Evolutionary conservation across 345 rosid genomes (phyloP), one percentile per base, ranked within the genome.

Genomic region (Pseudoturritis turrita): DNA sequence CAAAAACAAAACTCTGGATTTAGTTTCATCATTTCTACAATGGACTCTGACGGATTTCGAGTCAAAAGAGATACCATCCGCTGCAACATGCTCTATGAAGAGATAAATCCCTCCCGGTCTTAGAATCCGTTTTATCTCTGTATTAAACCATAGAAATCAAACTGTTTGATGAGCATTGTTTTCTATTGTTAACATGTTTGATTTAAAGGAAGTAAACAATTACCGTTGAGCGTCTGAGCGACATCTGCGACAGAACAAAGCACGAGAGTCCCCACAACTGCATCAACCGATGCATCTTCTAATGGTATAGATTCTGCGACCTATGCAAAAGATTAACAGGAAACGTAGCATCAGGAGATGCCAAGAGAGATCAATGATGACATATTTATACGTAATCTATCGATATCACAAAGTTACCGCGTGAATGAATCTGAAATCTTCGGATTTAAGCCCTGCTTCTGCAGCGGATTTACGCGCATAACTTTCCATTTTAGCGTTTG

Each of bases 1-100:
- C 33, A 55, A 18, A 18, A 18, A 12, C 41, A 70, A 14, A 33
- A 26, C 36, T 6, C 4, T 7, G n/a, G 23, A 4, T 41, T 37
- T 9, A 14, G 17, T 7, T 57, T 15, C 10, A 17, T 36, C 7
- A 3, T n/a, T 62, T n/a, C 21, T 19, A 10, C 13, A 12, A 25
- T 59, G 43, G 15, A 6, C 28, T 39, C 43, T 37, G 21, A 36
- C 12, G 21, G 12, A 7, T 2, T 0, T 29, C 3, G 3, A 19
- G 4, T 19, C 36, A 17, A 57, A 49, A 41, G 6, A 23, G 1
- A 11, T 80, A 90, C 97, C 97, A 84, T 87, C 63, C 2, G 97
- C 97, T 35, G 97, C 92, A 56, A 90, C 94, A 71, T 93, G 97
- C 78, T 93, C 98, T 43, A 93, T 84, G 61, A 93, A 90, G 33